A percentile compares a stretch with the other conserved stretches of the same genome.
Conservation (phyloP, 1,284 basidiomycete species). For the Cutaneotrichosporon sp. region DNA sequence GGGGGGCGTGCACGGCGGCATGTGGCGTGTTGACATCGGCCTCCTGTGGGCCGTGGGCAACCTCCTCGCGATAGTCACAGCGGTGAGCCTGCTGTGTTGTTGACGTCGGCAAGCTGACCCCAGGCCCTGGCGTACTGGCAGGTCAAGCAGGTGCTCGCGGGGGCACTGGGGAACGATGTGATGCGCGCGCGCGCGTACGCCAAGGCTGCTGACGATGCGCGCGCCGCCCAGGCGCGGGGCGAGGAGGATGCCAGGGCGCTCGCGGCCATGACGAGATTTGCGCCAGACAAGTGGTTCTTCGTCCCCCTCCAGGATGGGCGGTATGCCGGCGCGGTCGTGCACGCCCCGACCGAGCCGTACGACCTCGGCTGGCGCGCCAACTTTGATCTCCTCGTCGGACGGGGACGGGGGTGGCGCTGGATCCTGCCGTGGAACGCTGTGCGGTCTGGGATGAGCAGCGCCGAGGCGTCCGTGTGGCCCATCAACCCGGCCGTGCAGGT, state of each 20-base stretch:
- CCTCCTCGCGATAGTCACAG: slow-evolving; percentile 33
- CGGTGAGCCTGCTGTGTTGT: slow-evolving; percentile 26
- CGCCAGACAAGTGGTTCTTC: slow-evolving; percentile 32
- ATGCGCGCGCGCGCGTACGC: slow-evolving; percentile 29
- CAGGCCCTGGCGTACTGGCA: slow-evolving; percentile 37
- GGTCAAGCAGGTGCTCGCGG: slow-evolving; percentile 22
- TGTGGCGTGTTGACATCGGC: slow-evolving; percentile 27
- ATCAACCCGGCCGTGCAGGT: not conserved
- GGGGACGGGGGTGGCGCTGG: slow-evolving; percentile 26
- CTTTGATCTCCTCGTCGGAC: slow-evolving; percentile 26
- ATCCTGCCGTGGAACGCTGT: slow-evolving; percentile 37
- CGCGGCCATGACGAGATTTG: slow-evolving; percentile 20
- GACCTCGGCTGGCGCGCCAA: slow-evolving; percentile 35
- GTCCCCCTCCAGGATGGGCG: slow-evolving; percentile 23
- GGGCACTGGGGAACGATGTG: slow-evolving; percentile 40
- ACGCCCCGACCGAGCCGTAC: slow-evolving; percentile 31
- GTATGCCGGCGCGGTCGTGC: slow-evolving; percentile 28
- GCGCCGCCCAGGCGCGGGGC: not conserved
- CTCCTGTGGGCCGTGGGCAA: slow-evolving; percentile 29
- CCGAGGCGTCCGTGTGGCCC: slow-evolving; percentile 4
- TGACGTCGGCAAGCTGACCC: not conserved
- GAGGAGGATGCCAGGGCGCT: slow-evolving; percentile 11
- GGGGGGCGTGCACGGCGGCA: slow-evolving; percentile 9
- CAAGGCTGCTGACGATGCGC: slow-evolving; percentile 13
- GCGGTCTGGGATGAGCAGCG: slow-evolving; percentile 20